Conservation (phyloP, 352 stramenopile genomes). For the Pythium sukuiense region DNA sequence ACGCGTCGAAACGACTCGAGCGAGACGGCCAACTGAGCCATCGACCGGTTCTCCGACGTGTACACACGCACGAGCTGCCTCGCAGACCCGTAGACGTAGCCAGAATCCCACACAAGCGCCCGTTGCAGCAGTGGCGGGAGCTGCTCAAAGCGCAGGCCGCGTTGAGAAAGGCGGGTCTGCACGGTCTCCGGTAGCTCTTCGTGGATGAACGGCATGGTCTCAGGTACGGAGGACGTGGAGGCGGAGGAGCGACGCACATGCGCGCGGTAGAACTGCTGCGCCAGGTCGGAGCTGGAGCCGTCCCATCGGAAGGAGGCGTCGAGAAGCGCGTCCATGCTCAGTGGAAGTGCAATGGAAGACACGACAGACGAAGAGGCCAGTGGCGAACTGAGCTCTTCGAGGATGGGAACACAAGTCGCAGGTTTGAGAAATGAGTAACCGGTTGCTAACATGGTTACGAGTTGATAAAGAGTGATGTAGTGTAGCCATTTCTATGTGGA, state of each 20-base stretch:
- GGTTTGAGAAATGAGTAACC: too few species aligned
- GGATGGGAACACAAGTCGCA: too few species aligned
- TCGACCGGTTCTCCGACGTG: slow-evolving; percentile 28
- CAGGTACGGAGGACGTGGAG: background rate
- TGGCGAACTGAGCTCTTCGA: too few species aligned
- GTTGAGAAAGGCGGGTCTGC: slow-evolving; percentile 1
- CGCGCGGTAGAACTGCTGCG: slow-evolving; percentile 32
- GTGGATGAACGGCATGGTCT: slow-evolving; percentile 11
- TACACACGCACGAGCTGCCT: slow-evolving; percentile 29
- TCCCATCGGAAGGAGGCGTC: slow-evolving; percentile 19
- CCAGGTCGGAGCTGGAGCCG: slow-evolving; percentile 28
- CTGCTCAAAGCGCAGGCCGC: slow-evolving; percentile 15
- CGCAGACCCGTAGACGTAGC: slow-evolving; percentile 8
- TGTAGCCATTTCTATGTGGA: too few species aligned
- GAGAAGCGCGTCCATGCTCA: slow-evolving; percentile 15
- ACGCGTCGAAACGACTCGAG: slow-evolving; percentile 15
- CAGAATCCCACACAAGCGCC: slow-evolving; percentile 24
- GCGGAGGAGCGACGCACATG: background rate
- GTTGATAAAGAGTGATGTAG: too few species aligned
- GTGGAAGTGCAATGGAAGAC: too few species aligned
- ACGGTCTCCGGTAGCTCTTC: slow-evolving; percentile 13
- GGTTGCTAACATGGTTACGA: too few species aligned
- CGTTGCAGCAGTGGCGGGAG: slow-evolving; percentile 20
- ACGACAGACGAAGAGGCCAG: too few species aligned
- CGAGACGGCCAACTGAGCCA: slow-evolving; percentile 36